Evolutionary conservation across 257 asterid species (phyloP).

Genomic region (Primulina eburnea): DNA sequence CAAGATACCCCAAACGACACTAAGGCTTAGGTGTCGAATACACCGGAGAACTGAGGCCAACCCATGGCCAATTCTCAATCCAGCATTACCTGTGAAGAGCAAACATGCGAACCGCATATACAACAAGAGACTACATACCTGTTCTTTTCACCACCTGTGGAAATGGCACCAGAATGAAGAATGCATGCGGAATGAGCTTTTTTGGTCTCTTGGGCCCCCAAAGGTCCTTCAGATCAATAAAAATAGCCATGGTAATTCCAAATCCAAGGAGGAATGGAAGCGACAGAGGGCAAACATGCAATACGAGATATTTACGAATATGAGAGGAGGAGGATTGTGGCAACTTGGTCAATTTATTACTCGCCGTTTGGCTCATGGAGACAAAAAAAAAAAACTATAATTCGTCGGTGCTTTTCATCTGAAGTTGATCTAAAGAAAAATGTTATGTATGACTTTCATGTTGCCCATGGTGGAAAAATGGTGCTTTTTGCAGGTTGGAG

Average conservation of each 20-base stretch:
- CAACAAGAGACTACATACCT: too few relatives aligned
- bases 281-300: too few relatives aligned
- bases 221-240: accelerated
- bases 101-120: too few relatives aligned
- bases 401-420: constrained; percentile 82
- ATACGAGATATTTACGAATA: constrained; percentile 34
- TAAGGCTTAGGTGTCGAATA: too few relatives aligned
- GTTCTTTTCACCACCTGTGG: too few relatives aligned
- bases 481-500: constrained; percentile 99
- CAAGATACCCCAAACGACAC: too few relatives aligned
- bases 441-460: constrained; percentile 84
- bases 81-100: too few relatives aligned
- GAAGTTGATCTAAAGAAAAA: constrained; percentile 95
- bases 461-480: constrained; percentile 93
- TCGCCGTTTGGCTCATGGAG: constrained; percentile 69
- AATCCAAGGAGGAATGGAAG: accelerated
- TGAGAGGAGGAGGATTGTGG: constrained; percentile 98
- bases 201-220: accelerated
- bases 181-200: accelerated
- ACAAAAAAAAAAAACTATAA: constrained; percentile 63
- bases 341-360: constrained; percentile 92
- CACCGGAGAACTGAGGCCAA: too few relatives aligned
- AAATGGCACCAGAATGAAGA: too few relatives aligned
- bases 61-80: too few relatives aligned
- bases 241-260: accelerated